These are phyloP conservation scores for Rossbeevera mucosa DNA, from an alignment of 768 basidiomycete species.

Conservation along the genomic window DNA sequence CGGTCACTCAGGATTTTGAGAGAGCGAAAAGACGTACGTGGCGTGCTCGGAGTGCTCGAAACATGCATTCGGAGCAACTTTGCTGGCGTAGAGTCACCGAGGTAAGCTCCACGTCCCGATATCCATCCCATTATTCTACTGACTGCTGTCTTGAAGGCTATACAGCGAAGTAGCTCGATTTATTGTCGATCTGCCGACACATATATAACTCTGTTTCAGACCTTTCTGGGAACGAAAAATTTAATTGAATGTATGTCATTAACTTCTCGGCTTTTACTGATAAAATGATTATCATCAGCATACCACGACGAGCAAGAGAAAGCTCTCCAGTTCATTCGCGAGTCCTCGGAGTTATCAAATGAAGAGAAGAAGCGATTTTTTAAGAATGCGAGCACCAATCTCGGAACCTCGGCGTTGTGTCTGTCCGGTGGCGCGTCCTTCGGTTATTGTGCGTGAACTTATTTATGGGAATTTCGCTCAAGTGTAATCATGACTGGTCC, in stretches of 20 bases:
- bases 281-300: slow-evolving; percentile 40
- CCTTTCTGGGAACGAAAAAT: slow-evolving; percentile 87
- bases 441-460: slow-evolving; percentile 71
- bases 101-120: slow-evolving; percentile 35
- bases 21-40: slow-evolving; percentile 75
- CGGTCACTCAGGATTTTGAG: slow-evolving; percentile 68
- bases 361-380: slow-evolving; percentile 95
- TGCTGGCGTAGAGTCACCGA: slow-evolving; percentile 83
- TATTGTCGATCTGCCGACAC: not conserved
- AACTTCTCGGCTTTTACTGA: not conserved
- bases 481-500: slow-evolving; percentile 2
- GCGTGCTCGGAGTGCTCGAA: slow-evolving; percentile 84
- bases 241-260: slow-evolving; percentile 69
- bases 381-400: slow-evolving; percentile 81
- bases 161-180: slow-evolving; percentile 69
- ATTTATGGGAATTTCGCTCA: not conserved
- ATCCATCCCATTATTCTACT: not conserved
- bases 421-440: slow-evolving; percentile 95
- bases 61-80: slow-evolving; percentile 90
- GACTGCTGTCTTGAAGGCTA: slow-evolving; percentile 44
- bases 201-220: slow-evolving; percentile 43
- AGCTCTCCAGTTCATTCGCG: slow-evolving; percentile 72
- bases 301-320: slow-evolving; percentile 77
- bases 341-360: slow-evolving; percentile 63
- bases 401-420: slow-evolving; percentile 89